Base-by-base conservation (phyloP, 2,329 filamentous ascomycete genomes). In the Penicillium sp. region DNA sequence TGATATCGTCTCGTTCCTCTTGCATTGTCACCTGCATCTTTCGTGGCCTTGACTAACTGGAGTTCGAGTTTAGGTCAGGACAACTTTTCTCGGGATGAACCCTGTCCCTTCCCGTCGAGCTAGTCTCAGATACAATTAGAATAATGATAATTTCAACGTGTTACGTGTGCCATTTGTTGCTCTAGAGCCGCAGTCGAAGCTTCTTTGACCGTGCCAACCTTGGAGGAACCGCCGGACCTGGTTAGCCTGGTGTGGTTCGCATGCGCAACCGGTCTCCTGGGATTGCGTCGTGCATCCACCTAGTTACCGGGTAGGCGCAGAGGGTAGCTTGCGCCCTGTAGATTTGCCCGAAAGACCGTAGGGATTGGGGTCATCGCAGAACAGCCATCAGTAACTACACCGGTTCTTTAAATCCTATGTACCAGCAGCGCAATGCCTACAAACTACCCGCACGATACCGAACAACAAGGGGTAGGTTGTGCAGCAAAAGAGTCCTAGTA, bases 1-100 rank as follows among this genome's bases (percentile, higher is more conserved):
- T 93, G 91, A 93, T 76, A 56, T 31, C 44, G n/a, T 60, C 38
- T 51, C 19, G 29, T 53, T 55, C 49, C 29, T 44, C 17, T 21
- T 29, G 23, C 58, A 23, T 49, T 46, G 21, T 53, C 41, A 44
- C 47, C 60, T 46, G 65, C 38, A 38, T 55, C 62, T 63, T 46
- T 56, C 26, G 35, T 19, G 45, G 47, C 44, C 26, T 21, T 62
- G 60, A 41, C 65, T 67, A 52, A 67, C 64, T 65, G 53, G n/a
- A 48, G 50, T 56, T 55, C 41, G 7, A 53, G 58, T 48, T 41
- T 65, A 63, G 61, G 54, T 50, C 29, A 17, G 8, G 19, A 23
- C 11, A 46, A 38, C 11, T 7, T 13, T 15, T 29, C 31, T n/a
- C 11, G 13, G 35, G 49, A n/a, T 13, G 52, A 38, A 31, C n/a